Evolutionary conservation across 2,329 filamentous ascomycete species (phyloP).

Genomic region (Neofusicoccum kwambonambiense): DNA sequence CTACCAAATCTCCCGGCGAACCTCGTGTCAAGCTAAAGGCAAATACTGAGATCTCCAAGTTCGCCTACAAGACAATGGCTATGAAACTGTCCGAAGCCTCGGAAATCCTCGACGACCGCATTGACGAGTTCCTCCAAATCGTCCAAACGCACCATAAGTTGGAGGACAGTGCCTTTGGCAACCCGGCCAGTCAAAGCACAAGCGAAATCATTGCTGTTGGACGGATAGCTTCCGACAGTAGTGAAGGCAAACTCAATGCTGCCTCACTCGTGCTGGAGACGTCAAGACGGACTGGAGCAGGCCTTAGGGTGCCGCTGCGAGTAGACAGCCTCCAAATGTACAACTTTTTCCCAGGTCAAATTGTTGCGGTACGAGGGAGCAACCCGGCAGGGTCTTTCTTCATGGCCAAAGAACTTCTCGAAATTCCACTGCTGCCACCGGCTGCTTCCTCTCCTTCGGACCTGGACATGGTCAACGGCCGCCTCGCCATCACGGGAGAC

Average conservation of each 20-base stretch:
- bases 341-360: slow-evolving; percentile 92
- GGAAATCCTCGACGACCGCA: slow-evolving; percentile 90
- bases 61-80: slow-evolving; percentile 85
- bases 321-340: slow-evolving; percentile 67
- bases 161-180: slow-evolving; percentile 80
- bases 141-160: slow-evolving; percentile 73
- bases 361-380: slow-evolving; percentile 81
- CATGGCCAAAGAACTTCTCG: slow-evolving; percentile 71
- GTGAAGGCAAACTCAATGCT: slow-evolving; percentile 82
- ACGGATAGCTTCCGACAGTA: slow-evolving; percentile 82
- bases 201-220: slow-evolving; percentile 87
- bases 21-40: slow-evolving; percentile 80
- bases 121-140: slow-evolving; percentile 80
- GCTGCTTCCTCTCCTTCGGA: slow-evolving; percentile 68
- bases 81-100: slow-evolving; percentile 94
- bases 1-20: slow-evolving; percentile 70
- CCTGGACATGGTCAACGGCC: slow-evolving; percentile 67
- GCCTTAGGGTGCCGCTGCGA: slow-evolving; percentile 76
- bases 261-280: slow-evolving; percentile 87
- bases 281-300: slow-evolving; percentile 78
- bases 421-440: slow-evolving; percentile 70
- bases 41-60: slow-evolving; percentile 85
- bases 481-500: slow-evolving; percentile 59
- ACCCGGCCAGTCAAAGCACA: slow-evolving; percentile 79
- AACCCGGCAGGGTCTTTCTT: slow-evolving; percentile 87